Base-by-base conservation (phyloP, 495 filamentous ascomycete genomes). In the Daldinia caldariorum region DNA sequence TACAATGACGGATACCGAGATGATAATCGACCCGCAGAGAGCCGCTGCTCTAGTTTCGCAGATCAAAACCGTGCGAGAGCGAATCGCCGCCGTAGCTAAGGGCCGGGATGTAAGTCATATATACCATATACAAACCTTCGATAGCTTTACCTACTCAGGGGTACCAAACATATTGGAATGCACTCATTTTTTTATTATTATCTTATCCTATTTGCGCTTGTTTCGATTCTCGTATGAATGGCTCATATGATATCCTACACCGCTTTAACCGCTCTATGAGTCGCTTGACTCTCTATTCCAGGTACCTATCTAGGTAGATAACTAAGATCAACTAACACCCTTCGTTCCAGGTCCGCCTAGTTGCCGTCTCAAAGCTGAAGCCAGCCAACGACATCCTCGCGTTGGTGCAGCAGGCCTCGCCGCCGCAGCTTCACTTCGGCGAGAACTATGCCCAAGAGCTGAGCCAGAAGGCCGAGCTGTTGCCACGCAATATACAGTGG, bases 361-460 rank as follows among this genome's bases (percentile, higher is more conserved):
- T 99, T 26, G 94, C 94, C 35, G 94, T 99, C 57, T 97, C 93
- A 16, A 99, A 99, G 78, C 84, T 95, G 70, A 97, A 97, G 78
- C 93, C 95, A 10, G 91, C 89, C 58, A 88, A 90, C 59, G 96
- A 98, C 80, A 89, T 97, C 74, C 84, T 97, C 45, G 89, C 92
- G 55, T 85, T 99, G 2, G 22, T 47, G 26, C 90, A 96, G 82
- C 81, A 87, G 63, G 72, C 84, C 1, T 83, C 85, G 0, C 78
- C 82, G 18, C 68, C 77, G 0, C 94, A 97, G 45, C 71, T 83
- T 56, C 93, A 98, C 80, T 97, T 97, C 79, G 95, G 95, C 68
- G 95, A 99, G 80, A 99, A 99, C 82, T 99, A 99, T 83, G 85
- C 91, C 13, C 94, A 97, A 81, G 95, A 99, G 76, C 89, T 99